Conservation (phyloP, 306 rosid species). For the Glycyrrhiza uralensis region DNA sequence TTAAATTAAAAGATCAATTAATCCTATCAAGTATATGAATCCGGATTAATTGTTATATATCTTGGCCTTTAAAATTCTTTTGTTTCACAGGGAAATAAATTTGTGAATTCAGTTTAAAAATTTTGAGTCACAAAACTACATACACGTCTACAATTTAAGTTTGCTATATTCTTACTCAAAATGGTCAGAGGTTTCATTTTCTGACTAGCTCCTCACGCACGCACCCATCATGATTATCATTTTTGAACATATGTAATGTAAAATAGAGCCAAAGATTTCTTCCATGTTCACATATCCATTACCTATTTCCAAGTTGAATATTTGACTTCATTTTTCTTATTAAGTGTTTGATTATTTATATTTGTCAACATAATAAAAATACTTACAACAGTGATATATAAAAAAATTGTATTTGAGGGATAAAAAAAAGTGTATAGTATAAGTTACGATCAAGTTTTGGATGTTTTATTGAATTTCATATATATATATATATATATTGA, state of each 20-base stretch:
- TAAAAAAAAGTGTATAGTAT: too few species aligned
- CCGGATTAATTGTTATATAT: too few species aligned
- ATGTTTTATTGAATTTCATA: not conserved
- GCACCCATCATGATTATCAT: not conserved
- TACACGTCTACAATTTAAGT: not conserved
- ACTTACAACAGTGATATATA: too few species aligned
- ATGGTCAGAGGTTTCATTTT: slow-evolving; percentile 25
- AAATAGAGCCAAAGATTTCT: not conserved
- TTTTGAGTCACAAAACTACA: not conserved
- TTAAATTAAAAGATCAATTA: not conserved
- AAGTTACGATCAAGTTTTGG: too few species aligned
- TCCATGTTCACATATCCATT: slow-evolving; percentile 19
- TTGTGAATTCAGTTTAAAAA: too few species aligned
- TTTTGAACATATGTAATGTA: not conserved
- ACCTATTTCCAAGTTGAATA: not conserved
- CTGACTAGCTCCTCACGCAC: slow-evolving; percentile 10
- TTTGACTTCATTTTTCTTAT: not conserved
- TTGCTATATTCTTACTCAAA: not conserved
- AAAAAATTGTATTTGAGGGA: too few species aligned
- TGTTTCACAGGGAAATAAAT: too few species aligned
- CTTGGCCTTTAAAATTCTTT: too few species aligned
- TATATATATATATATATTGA: too few species aligned
- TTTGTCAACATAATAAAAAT: too few species aligned
- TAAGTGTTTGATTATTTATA: not conserved
- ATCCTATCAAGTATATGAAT: too few species aligned